Percentiles rank a stretch among this genome's conserved stretches.
Evolutionary conservation across 441 rosid species (phyloP).

Genomic region (Adansonia grandidieri): DNA sequence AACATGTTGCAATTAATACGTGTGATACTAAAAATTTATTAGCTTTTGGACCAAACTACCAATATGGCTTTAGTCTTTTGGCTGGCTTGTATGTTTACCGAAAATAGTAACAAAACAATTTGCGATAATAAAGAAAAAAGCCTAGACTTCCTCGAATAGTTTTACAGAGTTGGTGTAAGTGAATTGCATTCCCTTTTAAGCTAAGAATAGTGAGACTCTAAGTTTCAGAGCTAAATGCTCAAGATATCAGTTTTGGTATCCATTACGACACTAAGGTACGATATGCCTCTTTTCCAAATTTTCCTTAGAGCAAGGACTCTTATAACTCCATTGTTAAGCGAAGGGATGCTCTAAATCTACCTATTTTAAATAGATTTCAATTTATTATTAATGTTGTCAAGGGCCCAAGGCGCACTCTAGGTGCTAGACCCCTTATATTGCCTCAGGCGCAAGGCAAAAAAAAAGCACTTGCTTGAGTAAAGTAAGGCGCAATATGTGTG

Average conservation of each 20-base stretch:
- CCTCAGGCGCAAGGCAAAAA: too few species aligned
- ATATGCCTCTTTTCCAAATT: background rate
- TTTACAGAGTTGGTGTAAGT: background rate
- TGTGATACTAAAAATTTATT: background rate
- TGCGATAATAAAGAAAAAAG: background rate
- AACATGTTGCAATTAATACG: background rate
- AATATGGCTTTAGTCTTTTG: background rate
- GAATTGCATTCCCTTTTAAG: background rate
- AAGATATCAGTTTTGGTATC: background rate
- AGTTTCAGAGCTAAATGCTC: background rate
- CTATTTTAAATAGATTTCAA: background rate
- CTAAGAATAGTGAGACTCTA: background rate
- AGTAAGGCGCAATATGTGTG: too few species aligned
- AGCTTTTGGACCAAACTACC: background rate
- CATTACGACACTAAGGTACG: background rate
- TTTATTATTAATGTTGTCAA: background rate
- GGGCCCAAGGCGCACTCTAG: too few species aligned
- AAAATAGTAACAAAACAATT: background rate
- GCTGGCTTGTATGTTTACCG: background rate
- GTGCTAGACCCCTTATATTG: too few species aligned
- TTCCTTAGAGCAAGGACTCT: background rate
- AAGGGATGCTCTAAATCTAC: background rate
- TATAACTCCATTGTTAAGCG: background rate
- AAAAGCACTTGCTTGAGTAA: too few species aligned
- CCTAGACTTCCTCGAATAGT: background rate